Conservation (phyloP, 805 yeast genomes). For the Saccharomycopsis babjevae region DNA sequence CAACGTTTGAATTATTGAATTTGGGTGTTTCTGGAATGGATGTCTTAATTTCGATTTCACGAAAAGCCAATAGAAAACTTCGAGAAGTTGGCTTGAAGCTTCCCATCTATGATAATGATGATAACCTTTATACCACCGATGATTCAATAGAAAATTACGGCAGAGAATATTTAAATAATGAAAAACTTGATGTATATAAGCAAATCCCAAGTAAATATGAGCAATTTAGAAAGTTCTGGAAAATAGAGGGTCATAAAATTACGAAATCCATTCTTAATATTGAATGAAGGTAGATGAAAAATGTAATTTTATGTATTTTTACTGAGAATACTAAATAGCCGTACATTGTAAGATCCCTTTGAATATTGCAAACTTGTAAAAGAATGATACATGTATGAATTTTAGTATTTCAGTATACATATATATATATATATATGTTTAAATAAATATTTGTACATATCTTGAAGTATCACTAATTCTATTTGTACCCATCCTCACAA, state of each 20-base stretch:
- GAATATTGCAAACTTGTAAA: no score
- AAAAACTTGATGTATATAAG: neutral
- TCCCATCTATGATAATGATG: neutral
- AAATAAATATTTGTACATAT: no score
- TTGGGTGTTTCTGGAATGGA: slow-evolving; percentile 12
- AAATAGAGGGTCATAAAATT: slow-evolving; percentile 3
- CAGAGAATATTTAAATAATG: neutral
- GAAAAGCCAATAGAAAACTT: neutral
- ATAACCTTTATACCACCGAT: neutral
- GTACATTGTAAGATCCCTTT: no score
- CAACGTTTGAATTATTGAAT: slow-evolving; percentile 5
- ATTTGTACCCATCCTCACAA: neutral
- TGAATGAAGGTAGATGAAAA: neutral
- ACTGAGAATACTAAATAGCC: no score
- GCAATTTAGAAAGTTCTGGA: slow-evolving; percentile 3
- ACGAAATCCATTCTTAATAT: neutral
- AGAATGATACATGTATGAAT: no score
- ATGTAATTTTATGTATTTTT: neutral
- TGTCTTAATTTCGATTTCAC: slow-evolving; percentile 9
- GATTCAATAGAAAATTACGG: no score
- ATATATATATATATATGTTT: neutral
- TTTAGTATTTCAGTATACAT: no score
- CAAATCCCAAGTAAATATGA: neutral
- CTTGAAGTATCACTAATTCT: neutral
- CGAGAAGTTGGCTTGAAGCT: slow-evolving; percentile 5